Evolutionary conservation across 2,329 filamentous ascomycete species (phyloP).

Genomic region (Talaromyces sp.): DNA sequence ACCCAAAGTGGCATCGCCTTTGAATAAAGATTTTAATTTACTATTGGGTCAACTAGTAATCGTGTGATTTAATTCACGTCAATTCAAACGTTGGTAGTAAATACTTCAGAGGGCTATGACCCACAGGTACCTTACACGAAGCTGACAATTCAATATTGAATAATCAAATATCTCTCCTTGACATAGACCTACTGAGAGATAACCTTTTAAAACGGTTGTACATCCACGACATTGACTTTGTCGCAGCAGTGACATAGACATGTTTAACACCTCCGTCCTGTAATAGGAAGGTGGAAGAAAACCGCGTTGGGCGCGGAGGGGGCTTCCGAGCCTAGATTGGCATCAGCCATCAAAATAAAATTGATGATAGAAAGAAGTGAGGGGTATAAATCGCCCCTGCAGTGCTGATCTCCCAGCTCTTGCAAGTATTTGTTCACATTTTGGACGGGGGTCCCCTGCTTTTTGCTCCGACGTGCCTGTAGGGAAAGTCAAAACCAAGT

Average conservation of each 20-base stretch:
- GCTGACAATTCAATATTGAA: no score
- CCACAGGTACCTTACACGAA: neutral
- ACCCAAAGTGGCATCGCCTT: neutral
- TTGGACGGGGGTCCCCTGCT: neutral
- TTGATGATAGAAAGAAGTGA: no score
- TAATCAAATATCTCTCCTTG: neutral
- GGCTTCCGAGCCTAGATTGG: neutral
- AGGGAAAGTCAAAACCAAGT: neutral
- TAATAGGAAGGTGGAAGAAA: neutral
- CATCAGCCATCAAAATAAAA: neutral
- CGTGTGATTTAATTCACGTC: neutral
- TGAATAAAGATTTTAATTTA: neutral
- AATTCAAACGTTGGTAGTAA: neutral
- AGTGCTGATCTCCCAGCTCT: neutral
- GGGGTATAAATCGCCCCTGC: neutral
- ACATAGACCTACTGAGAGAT: neutral
- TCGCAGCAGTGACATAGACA: neutral
- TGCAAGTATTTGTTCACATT: neutral
- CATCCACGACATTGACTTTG: neutral
- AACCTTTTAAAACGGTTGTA: neutral
- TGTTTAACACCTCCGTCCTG: neutral
- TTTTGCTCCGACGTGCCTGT: neutral
- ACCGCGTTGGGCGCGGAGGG: neutral
- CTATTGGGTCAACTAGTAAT: neutral
- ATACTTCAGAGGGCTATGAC: neutral